Base-by-base conservation (phyloP, 768 basidiomycete species). In the Roridomyces roridus region DNA sequence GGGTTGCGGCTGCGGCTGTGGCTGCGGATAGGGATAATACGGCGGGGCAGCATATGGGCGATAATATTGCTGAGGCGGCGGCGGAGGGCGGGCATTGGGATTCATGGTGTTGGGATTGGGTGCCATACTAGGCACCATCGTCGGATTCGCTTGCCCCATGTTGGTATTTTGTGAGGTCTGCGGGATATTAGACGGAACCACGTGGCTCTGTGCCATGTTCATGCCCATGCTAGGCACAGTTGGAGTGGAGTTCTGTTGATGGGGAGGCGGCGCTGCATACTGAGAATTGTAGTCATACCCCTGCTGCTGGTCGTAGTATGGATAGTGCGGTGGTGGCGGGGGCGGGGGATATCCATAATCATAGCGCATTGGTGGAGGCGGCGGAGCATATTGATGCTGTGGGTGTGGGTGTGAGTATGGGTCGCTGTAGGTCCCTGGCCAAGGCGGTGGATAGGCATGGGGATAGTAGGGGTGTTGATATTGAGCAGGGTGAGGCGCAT, bases 51-150 rank as follows among this genome's bases (percentile, higher is more conserved):
- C 65, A 18, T 59, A 59, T 24, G 57, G 57, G 17, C 58, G 51
- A 55, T 74, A 74, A 23, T 65, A 62, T 43, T 64, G 64, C 24
- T 65, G 64, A 7, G 64, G 64, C 21, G 59, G 55, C 37, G 63
- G 66, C 21, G 63, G 67, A 66, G 24, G 62, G 45, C 6, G 52
- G 26, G 26, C 48, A 23, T 44, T 48, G 40, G 46, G 45, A 46
- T 45, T 45, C 34, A 34, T 34, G 11, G 15, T 34, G 31, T 34
- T 34, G 29, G 46, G 35, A 46, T 45, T 45, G 23, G 51, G 42
- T 31, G n/a, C 18, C 48, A 24, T 18, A n/a, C 35, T 17, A 6
- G 9, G 18, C 17, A 15, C 31, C 45, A 46, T 31, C 10, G 21
- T 46, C 20, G 53, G 55, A 21, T 49, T 49, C 41, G 48, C 15